A percentile compares a stretch with the other conserved stretches of the same genome.
Evolutionary conservation across 2,329 filamentous ascomycete species (phyloP).

Genomic region (Nigrospora sphaerica): DNA sequence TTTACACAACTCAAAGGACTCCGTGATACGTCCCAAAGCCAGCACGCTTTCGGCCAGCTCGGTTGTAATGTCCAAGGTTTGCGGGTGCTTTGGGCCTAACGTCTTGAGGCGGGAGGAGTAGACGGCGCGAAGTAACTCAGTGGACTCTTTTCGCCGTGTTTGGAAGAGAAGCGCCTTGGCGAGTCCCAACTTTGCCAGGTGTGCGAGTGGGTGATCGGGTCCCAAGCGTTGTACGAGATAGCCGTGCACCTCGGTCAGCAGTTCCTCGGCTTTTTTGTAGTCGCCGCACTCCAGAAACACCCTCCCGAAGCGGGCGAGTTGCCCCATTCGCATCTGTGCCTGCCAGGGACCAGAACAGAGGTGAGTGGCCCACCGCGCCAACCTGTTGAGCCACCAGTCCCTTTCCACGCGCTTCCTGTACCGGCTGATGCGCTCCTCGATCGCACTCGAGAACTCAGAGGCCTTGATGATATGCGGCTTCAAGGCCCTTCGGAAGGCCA

Average conservation of each 20-base stretch:
- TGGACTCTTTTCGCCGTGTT: constrained; percentile 1
- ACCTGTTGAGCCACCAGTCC: neutral
- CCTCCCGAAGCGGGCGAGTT: constrained; percentile 6
- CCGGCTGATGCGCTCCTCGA: neutral
- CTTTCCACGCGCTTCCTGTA: neutral
- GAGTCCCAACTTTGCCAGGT: neutral
- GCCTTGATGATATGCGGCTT: constrained; percentile 7
- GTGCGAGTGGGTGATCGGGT: constrained; percentile 3
- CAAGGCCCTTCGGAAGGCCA: constrained; percentile 3
- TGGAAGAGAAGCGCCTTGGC: neutral
- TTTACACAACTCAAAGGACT: constrained; percentile 3
- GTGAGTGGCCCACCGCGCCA: neutral
- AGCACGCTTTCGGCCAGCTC: constrained; percentile 1
- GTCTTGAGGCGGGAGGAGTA: neutral
- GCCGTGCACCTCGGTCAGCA: constrained; percentile 2
- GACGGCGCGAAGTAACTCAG: neutral
- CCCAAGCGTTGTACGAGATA: constrained; percentile 3
- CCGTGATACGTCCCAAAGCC: neutral
- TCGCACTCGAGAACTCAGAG: neutral
- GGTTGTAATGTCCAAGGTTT: constrained; percentile 1
- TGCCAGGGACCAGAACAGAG: neutral
- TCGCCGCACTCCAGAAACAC: constrained; percentile 7
- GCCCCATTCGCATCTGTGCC: neutral
- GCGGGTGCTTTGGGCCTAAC: neutral
- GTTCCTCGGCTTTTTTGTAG: constrained; percentile 3